Base-by-base conservation (phyloP, 2,329 filamentous ascomycete genomes). In the Drechmeria coniospora region DNA sequence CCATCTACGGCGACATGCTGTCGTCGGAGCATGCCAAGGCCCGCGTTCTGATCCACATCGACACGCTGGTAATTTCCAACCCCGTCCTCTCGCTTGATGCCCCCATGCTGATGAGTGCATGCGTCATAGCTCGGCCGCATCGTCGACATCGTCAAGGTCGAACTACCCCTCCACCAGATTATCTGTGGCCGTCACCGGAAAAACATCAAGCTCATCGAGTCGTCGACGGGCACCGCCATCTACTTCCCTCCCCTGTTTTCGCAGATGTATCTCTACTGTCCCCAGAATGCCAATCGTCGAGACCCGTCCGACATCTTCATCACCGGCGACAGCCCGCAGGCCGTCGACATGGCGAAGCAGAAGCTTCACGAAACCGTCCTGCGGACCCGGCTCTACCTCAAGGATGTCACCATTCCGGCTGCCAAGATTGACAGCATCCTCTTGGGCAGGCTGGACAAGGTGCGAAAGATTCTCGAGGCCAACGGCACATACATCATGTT, bases 171-270 rank as follows among this genome's bases (percentile, higher is more conserved):
- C 49, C 90, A 98, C 50, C 90, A 84, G 32, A 66, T 94, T 30
- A 75, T 95, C 27, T 94, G 86, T 50, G 90, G 90, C 26, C 80
- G 90, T 26, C 87, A 86, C 41, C 73, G 90, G 41, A 92, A 93
- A 62, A 94, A 94, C 51, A 93, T 98, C 60, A 95, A 95, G 61
- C 62, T 90, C 44, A 94, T 98, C 46, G 90, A 98, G 55, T 92
- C 90, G 10, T 74, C 79, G 16, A 95, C 90, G 10, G 83, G 86
- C 44, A 95, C 90, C 7, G 87, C 90, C 37, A 95, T 98, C 44
- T 98, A 98, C 58, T 95, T 98, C 48, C 90, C 90, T 16, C 84
- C 86, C 6, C 79, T 87, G 1, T 95, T 95, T 49, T 86, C 87
- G 10, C 75, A 79, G 33, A 76, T 94, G 38, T 94, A 90, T 47